These are phyloP conservation scores for Phytophthora pluvialis DNA, from an alignment of 352 stramenopile species.

Conservation along the genomic window DNA sequence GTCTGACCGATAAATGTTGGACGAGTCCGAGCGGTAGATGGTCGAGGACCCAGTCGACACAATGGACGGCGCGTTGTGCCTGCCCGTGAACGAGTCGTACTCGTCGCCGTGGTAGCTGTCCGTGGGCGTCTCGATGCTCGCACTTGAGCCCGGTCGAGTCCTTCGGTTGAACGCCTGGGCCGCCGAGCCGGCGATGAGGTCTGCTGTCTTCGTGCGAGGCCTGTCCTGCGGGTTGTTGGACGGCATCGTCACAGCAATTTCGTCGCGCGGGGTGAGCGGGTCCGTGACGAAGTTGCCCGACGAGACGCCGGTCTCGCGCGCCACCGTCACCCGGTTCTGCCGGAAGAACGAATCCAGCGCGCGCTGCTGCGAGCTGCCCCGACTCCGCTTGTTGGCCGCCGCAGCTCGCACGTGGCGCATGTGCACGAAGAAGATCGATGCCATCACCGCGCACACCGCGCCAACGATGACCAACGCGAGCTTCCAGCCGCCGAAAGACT, in stretches of 20 bases:
- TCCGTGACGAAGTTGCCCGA: conserved; percentile 36
- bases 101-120: conserved; percentile 28
- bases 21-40: conserved; percentile 17
- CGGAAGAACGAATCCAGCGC: conserved; percentile 62
- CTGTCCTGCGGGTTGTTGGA: conserved; percentile 16
- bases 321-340: conserved; percentile 50
- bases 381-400: conserved; percentile 30
- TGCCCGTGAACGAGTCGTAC: conserved; percentile 41
- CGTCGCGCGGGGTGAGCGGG: conserved; percentile 40
- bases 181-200: conserved; percentile 24
- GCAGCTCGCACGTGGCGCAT: conserved; percentile 38
- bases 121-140: conserved; percentile 36
- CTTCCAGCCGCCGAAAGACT: conserved; percentile 42
- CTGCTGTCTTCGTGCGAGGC: conserved; percentile 11
- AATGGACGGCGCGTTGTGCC: conserved; percentile 7
- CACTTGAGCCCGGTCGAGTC: conserved; percentile 8
- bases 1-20: conserved; percentile 9
- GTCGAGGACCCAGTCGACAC: conserved; percentile 14
- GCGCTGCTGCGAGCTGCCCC: conserved; percentile 50
- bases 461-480: conserved; percentile 54
- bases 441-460: conserved; percentile 50
- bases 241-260: conserved; percentile 41
- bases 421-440: conserved; percentile 68
- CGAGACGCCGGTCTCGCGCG: conserved; percentile 25
- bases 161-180: conserved; percentile 31